Conservation (phyloP, 1,284 basidiomycete species). For the Cryptococcus neoformans region DNA sequence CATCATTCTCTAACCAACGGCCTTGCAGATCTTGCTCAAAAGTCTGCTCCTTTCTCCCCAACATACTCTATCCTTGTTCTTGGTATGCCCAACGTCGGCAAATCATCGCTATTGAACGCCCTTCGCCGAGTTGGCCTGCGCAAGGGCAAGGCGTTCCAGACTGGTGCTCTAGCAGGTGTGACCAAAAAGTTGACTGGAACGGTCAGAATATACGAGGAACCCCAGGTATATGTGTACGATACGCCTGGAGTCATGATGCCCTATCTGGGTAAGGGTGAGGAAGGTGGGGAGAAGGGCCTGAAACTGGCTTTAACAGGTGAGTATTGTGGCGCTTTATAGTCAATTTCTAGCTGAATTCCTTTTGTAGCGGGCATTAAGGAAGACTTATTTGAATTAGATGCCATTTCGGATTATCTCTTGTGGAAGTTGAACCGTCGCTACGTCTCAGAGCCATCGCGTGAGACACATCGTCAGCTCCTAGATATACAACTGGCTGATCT, state of each 20-base stretch:
- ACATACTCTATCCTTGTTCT: conserved; percentile 69
- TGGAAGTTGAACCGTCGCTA: conserved; percentile 75
- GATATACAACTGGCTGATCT: conserved; percentile 27
- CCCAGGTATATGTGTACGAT: conserved; percentile 89
- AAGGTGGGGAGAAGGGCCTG: conserved; percentile 83
- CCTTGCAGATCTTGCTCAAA: conserved; percentile 62
- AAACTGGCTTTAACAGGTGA: conserved; percentile 89
- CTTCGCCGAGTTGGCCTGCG: conserved; percentile 83
- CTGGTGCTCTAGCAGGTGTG: conserved; percentile 82
- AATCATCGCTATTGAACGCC: conserved; percentile 89
- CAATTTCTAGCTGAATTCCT: background rate
- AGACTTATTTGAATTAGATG: conserved; percentile 80
- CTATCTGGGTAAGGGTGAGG: conserved; percentile 79
- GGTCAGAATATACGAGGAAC: conserved; percentile 72
- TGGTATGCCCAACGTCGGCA: conserved; percentile 99
- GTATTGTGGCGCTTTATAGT: conserved; percentile 19
- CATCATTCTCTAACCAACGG: background rate
- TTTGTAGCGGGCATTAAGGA: conserved; percentile 86
- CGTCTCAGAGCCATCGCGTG: conserved; percentile 15
- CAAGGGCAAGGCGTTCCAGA: conserved; percentile 83
- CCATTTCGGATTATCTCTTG: conserved; percentile 81
- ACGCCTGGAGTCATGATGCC: conserved; percentile 97
- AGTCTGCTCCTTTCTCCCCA: conserved; percentile 41
- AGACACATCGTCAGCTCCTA: conserved; percentile 39
- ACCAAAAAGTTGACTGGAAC: conserved; percentile 80